A percentile compares a stretch with the other conserved stretches of the same genome.
Evolutionary conservation across 495 filamentous ascomycete species (phyloP).

Genomic region (Hypoxylon fragiforme): DNA sequence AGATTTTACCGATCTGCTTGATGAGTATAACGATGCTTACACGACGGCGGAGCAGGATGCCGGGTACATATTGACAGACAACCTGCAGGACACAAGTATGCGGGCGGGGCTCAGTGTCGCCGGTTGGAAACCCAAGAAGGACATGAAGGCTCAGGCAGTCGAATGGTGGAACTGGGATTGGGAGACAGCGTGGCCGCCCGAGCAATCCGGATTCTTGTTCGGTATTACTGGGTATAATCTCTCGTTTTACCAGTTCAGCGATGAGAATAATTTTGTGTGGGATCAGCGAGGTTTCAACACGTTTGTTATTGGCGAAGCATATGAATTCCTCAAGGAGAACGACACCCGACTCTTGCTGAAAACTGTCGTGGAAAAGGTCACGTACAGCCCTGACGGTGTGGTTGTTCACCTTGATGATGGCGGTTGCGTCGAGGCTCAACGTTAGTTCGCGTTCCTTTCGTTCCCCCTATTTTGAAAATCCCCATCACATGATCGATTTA

Average conservation of each 20-base stretch:
- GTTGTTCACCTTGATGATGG: conserved; percentile 59
- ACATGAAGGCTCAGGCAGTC: conserved; percentile 61
- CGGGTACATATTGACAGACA: conserved; percentile 60
- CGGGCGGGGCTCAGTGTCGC: conserved; percentile 62
- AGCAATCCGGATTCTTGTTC: conserved; percentile 39
- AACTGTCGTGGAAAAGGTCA: conserved; percentile 61
- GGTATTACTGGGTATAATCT: conserved; percentile 41
- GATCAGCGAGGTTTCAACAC: conserved; percentile 71
- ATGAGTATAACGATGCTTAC: conserved; percentile 57
- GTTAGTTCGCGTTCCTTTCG: conserved; percentile 55
- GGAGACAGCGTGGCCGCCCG: conserved; percentile 57
- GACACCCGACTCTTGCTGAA: conserved; percentile 64
- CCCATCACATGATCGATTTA: no score
- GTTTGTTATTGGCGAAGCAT: conserved; percentile 64
- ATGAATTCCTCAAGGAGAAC: conserved; percentile 58
- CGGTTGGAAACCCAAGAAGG: conserved; percentile 66
- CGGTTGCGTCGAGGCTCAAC: conserved; percentile 63
- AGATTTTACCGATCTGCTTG: conserved; percentile 56
- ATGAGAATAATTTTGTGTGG: conserved; percentile 67
- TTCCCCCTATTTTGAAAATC: no score
- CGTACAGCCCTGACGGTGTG: conserved; percentile 58
- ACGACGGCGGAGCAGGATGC: conserved; percentile 56
- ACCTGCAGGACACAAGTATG: conserved; percentile 65
- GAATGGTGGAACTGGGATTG: conserved; percentile 63
- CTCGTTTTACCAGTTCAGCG: conserved; percentile 47